These are phyloP conservation scores for Debaryomyces tyrocola DNA, from an alignment of 805 yeast genomes.

Conservation along the genomic window DNA sequence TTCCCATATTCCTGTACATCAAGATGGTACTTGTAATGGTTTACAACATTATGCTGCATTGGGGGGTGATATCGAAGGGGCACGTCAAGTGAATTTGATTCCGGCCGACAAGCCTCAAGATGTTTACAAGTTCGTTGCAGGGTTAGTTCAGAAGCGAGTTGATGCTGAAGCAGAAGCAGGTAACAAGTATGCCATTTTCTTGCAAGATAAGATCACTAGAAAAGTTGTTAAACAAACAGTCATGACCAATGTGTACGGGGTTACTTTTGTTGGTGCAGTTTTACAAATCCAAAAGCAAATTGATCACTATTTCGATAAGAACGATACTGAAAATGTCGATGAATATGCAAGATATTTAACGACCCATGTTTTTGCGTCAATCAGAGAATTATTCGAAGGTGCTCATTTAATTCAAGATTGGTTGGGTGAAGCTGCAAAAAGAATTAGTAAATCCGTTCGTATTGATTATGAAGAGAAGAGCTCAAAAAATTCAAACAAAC, in stretches of 20 bases:
- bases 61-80: conserved; percentile 85
- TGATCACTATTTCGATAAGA: conserved; percentile 53
- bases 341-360: conserved; percentile 65
- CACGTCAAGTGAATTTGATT: conserved; percentile 70
- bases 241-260: conserved; percentile 98
- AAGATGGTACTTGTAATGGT: conserved; percentile 87
- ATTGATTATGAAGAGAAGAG: conserved; percentile 55
- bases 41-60: conserved; percentile 84
- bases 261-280: conserved; percentile 89
- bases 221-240: conserved; percentile 96
- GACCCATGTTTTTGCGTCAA: conserved; percentile 73
- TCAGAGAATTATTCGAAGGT: conserved; percentile 81
- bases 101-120: conserved; percentile 76
- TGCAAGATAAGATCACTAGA: conserved; percentile 68
- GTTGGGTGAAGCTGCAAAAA: conserved; percentile 83
- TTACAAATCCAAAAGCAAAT: conserved; percentile 83
- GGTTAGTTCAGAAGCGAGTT: conserved; percentile 56
- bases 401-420: conserved; percentile 97
- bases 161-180: conserved; percentile 55
- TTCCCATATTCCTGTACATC: conserved; percentile 78
- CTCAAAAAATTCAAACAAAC: conserved; percentile 41
- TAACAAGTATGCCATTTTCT: conserved; percentile 50
- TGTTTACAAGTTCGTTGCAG: conserved; percentile 71
- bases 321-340: conserved; percentile 24
- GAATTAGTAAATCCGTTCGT: conserved; percentile 76